Evolutionary conservation across 2,329 filamentous ascomycete genomes (phyloP).

Genomic region (Aspergillus sp.): DNA sequence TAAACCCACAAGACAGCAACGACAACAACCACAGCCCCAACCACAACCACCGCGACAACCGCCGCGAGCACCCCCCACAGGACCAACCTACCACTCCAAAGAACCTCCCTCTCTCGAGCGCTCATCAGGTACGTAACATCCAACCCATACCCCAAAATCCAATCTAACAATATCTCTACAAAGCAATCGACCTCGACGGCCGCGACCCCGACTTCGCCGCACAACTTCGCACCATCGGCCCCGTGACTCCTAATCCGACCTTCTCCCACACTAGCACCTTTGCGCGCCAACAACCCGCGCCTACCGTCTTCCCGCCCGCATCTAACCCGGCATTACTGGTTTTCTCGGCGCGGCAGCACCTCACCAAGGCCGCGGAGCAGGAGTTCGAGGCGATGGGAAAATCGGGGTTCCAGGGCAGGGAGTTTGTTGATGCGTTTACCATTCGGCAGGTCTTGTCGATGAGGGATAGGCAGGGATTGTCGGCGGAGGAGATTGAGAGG

Average conservation of each 20-base stretch:
- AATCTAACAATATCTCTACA: conserved; percentile 6
- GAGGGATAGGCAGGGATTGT: conserved; percentile 47
- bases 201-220: conserved; percentile 70
- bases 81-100: conserved; percentile 8
- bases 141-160: neutral
- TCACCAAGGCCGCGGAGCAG: conserved; percentile 55
- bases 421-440: conserved; percentile 54
- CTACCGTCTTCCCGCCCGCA: conserved; percentile 38
- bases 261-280: conserved; percentile 59
- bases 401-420: conserved; percentile 41
- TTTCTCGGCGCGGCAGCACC: conserved; percentile 53
- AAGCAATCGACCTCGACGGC: conserved; percentile 62
- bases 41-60: conserved; percentile 22
- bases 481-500: conserved; percentile 46
- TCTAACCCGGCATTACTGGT: conserved; percentile 59
- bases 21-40: conserved; percentile 36
- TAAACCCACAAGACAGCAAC: conserved; percentile 34
- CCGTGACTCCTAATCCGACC: conserved; percentile 60
- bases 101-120: neutral
- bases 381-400: conserved; percentile 56
- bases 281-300: conserved; percentile 20
- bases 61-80: neutral
- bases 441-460: conserved; percentile 52
- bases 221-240: conserved; percentile 70
- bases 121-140: conserved; percentile 15